A percentile compares a stretch with the other conserved stretches of the same genome.
Evolutionary conservation across 192 early-diverging fungal genomes (phyloP).

Genomic region (Rhizoclosmatium globosum): DNA sequence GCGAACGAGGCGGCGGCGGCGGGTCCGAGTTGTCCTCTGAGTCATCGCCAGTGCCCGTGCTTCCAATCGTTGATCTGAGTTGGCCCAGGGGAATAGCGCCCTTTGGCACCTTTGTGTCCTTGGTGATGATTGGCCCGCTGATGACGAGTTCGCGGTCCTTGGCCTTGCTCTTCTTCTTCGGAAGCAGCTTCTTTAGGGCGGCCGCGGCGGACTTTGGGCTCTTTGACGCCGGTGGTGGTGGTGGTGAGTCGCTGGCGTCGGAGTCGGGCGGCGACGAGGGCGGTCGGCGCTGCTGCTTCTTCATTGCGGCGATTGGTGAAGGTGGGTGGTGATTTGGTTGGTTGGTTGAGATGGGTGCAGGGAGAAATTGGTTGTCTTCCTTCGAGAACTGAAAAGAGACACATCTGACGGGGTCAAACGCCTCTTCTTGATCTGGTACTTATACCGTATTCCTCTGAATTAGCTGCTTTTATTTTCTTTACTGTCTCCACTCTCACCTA

Average conservation of each 20-base stretch:
- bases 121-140: not conserved
- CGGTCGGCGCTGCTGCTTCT: not conserved
- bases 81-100: not conserved
- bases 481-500: too few species aligned
- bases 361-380: too few species aligned
- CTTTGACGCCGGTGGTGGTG: not conserved
- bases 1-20: too few species aligned
- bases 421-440: too few species aligned
- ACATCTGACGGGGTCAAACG: too few species aligned
- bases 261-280: not conserved
- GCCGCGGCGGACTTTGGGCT: not conserved
- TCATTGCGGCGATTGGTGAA: not conserved
- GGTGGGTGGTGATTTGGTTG: too few species aligned
- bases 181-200: not conserved
- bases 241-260: not conserved
- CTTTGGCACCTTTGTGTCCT: not conserved
- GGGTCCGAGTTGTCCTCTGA: too few species aligned
- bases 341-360: too few species aligned
- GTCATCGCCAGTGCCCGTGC: too few species aligned
- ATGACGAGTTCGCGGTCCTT: not conserved
- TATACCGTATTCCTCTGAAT: too few species aligned
- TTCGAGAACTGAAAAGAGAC: too few species aligned
- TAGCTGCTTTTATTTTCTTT: too few species aligned
- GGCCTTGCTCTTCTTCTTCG: not conserved
- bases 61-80: constrained; percentile 3